Evolutionary conservation across 169 alveolate genomes (phyloP).

Genomic region (Cryptosporidium ubiquitum): DNA sequence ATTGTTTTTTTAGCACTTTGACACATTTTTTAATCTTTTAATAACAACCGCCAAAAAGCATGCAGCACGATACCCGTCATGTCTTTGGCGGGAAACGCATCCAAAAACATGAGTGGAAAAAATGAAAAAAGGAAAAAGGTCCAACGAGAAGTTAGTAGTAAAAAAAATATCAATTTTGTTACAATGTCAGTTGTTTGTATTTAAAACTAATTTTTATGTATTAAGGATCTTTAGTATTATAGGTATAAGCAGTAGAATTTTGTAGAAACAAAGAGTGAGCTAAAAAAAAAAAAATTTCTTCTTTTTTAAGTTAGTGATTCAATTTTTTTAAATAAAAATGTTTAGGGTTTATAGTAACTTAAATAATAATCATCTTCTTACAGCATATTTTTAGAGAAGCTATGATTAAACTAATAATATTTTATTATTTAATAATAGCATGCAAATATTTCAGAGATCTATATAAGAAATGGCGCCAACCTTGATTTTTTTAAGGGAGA

Average conservation of each 20-base stretch:
- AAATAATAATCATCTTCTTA: not conserved
- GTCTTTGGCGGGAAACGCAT: slow-evolving; percentile 37
- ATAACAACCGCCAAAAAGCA: slow-evolving; percentile 32
- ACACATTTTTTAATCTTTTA: slow-evolving; percentile 5
- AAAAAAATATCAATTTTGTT: too few relatives aligned
- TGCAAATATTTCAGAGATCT: slow-evolving; percentile 8
- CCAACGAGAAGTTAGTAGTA: not conserved
- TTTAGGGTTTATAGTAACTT: not conserved
- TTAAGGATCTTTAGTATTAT: too few relatives aligned
- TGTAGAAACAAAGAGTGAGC: too few relatives aligned
- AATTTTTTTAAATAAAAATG: too few relatives aligned
- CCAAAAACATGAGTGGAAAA: not conserved
- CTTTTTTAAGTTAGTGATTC: too few relatives aligned
- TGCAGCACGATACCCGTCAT: slow-evolving; percentile 71
- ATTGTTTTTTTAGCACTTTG: not conserved
- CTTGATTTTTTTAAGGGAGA: too few relatives aligned
- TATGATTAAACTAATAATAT: too few relatives aligned
- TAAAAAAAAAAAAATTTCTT: too few relatives aligned
- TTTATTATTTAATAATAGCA: not conserved
- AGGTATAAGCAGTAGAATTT: too few relatives aligned
- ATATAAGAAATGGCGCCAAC: not conserved
- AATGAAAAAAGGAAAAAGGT: not conserved
- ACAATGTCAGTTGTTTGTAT: not conserved
- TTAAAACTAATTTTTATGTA: too few relatives aligned
- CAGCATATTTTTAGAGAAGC: too few relatives aligned